Evolutionary conservation across 192 early-diverging fungal species (phyloP).

Genomic region (Pilaira anomala): DNA sequence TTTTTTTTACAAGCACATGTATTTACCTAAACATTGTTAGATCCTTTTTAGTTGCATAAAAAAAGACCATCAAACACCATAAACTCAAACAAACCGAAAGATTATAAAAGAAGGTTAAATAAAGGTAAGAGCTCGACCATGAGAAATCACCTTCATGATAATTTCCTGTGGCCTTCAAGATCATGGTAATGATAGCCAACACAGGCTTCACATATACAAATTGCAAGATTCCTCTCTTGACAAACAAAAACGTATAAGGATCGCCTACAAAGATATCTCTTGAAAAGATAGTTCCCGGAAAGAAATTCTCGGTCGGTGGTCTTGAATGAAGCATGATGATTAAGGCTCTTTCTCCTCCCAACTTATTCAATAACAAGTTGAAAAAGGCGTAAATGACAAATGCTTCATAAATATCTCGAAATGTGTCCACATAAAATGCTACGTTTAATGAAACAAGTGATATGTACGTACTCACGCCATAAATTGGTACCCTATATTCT

Average conservation of each 20-base stretch:
- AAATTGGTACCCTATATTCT: conserved; percentile 74
- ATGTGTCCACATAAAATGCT: conserved; percentile 84
- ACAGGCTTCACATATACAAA: conserved; percentile 89
- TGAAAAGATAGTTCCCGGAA: conserved; percentile 72
- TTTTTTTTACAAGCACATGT: conserved; percentile 9
- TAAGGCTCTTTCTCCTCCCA: conserved; percentile 86
- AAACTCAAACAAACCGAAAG: conserved; percentile 80
- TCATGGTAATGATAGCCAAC: conserved; percentile 74
- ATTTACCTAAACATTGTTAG: conserved; percentile 64
- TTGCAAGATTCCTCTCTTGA: conserved; percentile 91
- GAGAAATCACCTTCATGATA: conserved; percentile 85
- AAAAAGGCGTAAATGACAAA: conserved; percentile 97
- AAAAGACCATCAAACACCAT: conserved; percentile 87
- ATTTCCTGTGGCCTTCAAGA: conserved; percentile 62
- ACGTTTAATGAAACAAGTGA: conserved; percentile 68
- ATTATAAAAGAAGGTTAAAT: conserved; percentile 83
- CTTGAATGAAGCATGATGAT: conserved; percentile 75
- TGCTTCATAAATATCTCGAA: conserved; percentile 92
- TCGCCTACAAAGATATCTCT: conserved; percentile 81
- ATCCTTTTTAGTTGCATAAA: conserved; percentile 74
- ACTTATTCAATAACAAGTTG: conserved; percentile 78
- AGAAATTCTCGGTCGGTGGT: conserved; percentile 75
- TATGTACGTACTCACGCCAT: conserved; percentile 78
- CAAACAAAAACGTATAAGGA: conserved; percentile 81
- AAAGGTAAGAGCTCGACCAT: conserved; percentile 70